phyloP scores from a whole-genome alignment of 129 eudicot genomes.

The Centella asiatica region DNA sequence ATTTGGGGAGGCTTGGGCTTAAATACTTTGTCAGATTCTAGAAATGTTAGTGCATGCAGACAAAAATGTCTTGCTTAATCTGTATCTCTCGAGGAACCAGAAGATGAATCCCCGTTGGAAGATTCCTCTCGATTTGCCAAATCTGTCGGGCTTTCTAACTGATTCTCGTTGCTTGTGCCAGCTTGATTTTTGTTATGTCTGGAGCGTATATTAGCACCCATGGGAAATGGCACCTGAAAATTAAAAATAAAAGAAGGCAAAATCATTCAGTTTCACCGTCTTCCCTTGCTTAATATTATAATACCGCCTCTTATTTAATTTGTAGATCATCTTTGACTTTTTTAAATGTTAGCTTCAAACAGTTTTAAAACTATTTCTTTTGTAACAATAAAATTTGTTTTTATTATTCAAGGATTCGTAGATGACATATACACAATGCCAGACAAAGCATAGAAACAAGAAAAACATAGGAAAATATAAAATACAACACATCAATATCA shows the following conservation, averaged over 20 bases:
- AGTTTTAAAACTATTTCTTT: too few species aligned
- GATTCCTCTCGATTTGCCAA: slow-evolving; percentile 44
- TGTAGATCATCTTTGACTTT: too few species aligned
- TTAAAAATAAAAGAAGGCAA: background rate
- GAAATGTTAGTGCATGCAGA: slow-evolving; percentile 39
- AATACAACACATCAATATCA: too few species aligned
- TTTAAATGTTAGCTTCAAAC: too few species aligned
- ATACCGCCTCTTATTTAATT: too few species aligned
- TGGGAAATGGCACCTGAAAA: slow-evolving; percentile 84
- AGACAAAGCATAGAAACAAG: too few species aligned
- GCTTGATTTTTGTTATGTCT: slow-evolving; percentile 45
- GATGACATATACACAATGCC: too few species aligned
- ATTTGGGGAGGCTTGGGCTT: background rate
- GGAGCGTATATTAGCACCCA: slow-evolving; percentile 73
- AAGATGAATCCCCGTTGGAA: slow-evolving; percentile 51
- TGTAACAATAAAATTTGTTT: too few species aligned
- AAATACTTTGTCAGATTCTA: slow-evolving; percentile 1
- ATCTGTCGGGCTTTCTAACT: slow-evolving; percentile 31
- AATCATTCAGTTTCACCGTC: background rate
- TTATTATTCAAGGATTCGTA: too few species aligned
- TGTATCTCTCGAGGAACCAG: slow-evolving; percentile 60
- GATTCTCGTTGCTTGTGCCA: slow-evolving; percentile 43
- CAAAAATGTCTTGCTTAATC: slow-evolving; percentile 50
- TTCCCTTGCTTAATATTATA: background rate
- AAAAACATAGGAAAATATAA: too few species aligned